A percentile compares a stretch with the other conserved stretches of the same genome.
phyloP scores from a whole-genome alignment of 176 grass and related monocot genomes.

The Carex cristatella region DNA sequence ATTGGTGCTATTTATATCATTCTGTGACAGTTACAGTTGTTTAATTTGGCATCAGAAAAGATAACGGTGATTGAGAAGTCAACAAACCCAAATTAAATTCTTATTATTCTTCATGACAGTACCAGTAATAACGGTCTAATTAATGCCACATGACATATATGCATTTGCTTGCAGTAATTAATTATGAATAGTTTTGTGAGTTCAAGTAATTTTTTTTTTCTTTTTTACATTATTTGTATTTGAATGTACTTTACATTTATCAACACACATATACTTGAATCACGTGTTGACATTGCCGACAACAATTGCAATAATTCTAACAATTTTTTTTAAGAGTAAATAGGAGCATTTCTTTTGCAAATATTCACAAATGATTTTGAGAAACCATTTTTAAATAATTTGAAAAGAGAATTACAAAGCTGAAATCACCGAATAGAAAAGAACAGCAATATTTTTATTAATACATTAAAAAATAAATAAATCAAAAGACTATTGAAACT shows the following conservation, averaged over 20 bases:
- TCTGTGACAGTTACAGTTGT: not conserved
- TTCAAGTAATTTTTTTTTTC: not conserved
- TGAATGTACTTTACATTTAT: not conserved
- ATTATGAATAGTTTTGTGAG: not conserved
- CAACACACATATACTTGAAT: not conserved
- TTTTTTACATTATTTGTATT: not conserved
- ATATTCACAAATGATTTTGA: not conserved
- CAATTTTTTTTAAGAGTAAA: not conserved
- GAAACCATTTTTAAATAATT: not conserved
- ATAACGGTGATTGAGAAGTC: not conserved
- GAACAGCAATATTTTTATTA: not conserved
- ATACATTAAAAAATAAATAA: too few relatives aligned
- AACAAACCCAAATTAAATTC: constrained; percentile 3
- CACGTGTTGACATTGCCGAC: not conserved
- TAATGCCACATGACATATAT: constrained; percentile 7
- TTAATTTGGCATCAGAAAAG: not conserved
- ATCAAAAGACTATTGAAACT: too few relatives aligned
- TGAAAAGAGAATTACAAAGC: not conserved
- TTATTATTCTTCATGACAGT: not conserved
- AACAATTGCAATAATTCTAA: not conserved
- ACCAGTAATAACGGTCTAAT: constrained; percentile 4
- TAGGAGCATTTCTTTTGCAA: not conserved
- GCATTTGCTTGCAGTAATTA: constrained; percentile 3
- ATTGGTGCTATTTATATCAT: not conserved
- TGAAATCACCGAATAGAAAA: not conserved